These are phyloP conservation scores for Mycena amicta DNA, from an alignment of 768 basidiomycete genomes.

Conservation along the genomic window DNA sequence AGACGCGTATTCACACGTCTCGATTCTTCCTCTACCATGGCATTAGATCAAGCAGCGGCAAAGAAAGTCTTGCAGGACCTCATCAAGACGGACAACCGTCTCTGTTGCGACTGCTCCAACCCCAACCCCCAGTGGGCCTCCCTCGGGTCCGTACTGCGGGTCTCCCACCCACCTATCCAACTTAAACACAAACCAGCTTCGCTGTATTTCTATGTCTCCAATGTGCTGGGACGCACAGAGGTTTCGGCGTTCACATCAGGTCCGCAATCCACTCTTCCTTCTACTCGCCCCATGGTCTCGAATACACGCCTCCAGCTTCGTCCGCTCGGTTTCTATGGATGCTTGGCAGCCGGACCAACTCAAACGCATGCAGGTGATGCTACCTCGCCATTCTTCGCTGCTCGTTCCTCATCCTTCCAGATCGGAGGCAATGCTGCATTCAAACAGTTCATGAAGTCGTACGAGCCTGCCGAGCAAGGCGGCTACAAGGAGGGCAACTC, in stretches of 20 bases:
- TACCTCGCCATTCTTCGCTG: conserved; percentile 3
- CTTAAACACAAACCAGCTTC: conserved; percentile 48
- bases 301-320: conserved; percentile 62
- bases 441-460: conserved; percentile 74
- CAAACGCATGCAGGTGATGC: conserved; percentile 80
- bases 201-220: conserved; percentile 92
- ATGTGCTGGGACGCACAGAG: conserved; percentile 81
- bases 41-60: conserved; percentile 69
- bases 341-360: conserved; percentile 92
- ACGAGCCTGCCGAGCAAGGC: conserved; percentile 64
- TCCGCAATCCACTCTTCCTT: conserved; percentile 28
- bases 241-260: conserved; percentile 95
- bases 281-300: conserved; percentile 20
- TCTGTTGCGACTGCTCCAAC: conserved; percentile 80
- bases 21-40: conserved; percentile 31
- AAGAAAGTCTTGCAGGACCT: conserved; percentile 77
- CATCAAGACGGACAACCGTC: conserved; percentile 74
- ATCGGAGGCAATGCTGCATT: conserved; percentile 89
- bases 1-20: no score
- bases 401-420: conserved; percentile 38
- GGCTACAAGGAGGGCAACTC: conserved; percentile 67
- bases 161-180: conserved; percentile 9
- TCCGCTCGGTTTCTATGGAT: conserved; percentile 94
- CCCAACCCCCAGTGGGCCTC: conserved; percentile 98
- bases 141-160: conserved; percentile 51